Evolutionary conservation across 495 filamentous ascomycete species (phyloP), one percentile per base, ranked within the genome.

Genomic region (Aspergillus ostianus): DNA sequence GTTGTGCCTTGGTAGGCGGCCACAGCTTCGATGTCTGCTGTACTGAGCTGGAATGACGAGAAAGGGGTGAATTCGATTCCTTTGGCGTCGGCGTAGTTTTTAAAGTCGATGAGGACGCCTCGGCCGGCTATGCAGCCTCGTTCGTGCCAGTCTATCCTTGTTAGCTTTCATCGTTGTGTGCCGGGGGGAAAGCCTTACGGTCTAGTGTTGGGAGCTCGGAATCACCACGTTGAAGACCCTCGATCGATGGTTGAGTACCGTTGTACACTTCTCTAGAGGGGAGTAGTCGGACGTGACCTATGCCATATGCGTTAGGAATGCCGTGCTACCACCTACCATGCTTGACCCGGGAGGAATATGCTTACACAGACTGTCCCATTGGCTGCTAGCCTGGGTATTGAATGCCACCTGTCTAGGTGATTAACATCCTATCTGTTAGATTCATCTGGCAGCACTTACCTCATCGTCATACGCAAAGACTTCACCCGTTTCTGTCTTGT

Each of bases 211-310:
- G 68, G 19, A 68, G 53, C 6, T 48, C 21, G 19, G 62, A 51
- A 20, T 8, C 21, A 19, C 27, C 18, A 2, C 46, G 17, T 13
- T 62, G 23, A 8, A 67, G 61, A 18, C 47, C 32, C 15, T 62
- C 48, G 7, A 63, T 47, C 6, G 66, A 62, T 13, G 66, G 66
- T 12, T 59, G 63, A 10, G 53, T 48, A 45, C 80, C 82, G 65
- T 89, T 89, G 65, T 88, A 88, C 17, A 81, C 73, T 20, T 67
- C 62, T 13, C 73, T 75, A 2, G 77, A 73, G 1, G 73, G 69
- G 45, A 79, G 74, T 60, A 82, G 80, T 54, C 29, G 54, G 49
- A 69, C 64, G 36, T 71, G 64, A 21, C 64, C 68, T 69, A 13
- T 21, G 6, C 18, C 10, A 1, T 2, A 1, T 41, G 13, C 13